These are phyloP conservation scores for Trypanosoma boissoni DNA, from an alignment of 208 protist species.

Conservation along the genomic window DNA sequence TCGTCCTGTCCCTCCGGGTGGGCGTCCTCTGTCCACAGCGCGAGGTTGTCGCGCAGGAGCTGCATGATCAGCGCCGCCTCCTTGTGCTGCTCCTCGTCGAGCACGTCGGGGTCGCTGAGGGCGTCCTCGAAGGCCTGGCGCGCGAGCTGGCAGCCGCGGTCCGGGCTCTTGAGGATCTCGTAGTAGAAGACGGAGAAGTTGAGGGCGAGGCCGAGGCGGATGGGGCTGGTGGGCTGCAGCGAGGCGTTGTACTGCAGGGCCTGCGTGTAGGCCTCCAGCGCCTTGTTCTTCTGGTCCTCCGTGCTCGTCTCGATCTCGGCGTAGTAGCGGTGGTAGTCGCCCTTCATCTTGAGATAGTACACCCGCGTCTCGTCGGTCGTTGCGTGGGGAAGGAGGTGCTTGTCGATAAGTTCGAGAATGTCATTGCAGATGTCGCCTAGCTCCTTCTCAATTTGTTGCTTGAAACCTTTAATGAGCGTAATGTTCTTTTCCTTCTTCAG, in stretches of 20 bases:
- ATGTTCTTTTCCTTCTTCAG: slow-evolving; percentile 88
- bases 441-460: slow-evolving; percentile 97
- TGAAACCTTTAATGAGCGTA: slow-evolving; percentile 94
- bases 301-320: slow-evolving; percentile 89
- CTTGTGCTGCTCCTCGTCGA: slow-evolving; percentile 98
- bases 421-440: slow-evolving; percentile 96
- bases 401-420: slow-evolving; percentile 95
- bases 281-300: slow-evolving; percentile 86
- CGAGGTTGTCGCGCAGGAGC: slow-evolving; percentile 98
- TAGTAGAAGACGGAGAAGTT: slow-evolving; percentile 99
- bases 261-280: slow-evolving; percentile 89
- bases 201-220: slow-evolving; percentile 98
- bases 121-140: slow-evolving; percentile 98
- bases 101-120: slow-evolving; percentile 95
- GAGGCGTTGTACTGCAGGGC: slow-evolving; percentile 76
- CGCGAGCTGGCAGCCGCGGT: slow-evolving; percentile 96
- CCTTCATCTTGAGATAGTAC: slow-evolving; percentile 96
- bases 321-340: slow-evolving; percentile 97
- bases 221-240: slow-evolving; percentile 94
- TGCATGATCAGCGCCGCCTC: slow-evolving; percentile 99
- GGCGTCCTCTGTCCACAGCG: slow-evolving; percentile 96
- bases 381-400: slow-evolving; percentile 93
- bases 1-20: slow-evolving; percentile 77
- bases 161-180: slow-evolving; percentile 97
- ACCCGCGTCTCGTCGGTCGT: slow-evolving; percentile 84